Evolutionary conservation across 2,329 filamentous ascomycete species (phyloP).

Genomic region (Exophiala dermatitidis): DNA sequence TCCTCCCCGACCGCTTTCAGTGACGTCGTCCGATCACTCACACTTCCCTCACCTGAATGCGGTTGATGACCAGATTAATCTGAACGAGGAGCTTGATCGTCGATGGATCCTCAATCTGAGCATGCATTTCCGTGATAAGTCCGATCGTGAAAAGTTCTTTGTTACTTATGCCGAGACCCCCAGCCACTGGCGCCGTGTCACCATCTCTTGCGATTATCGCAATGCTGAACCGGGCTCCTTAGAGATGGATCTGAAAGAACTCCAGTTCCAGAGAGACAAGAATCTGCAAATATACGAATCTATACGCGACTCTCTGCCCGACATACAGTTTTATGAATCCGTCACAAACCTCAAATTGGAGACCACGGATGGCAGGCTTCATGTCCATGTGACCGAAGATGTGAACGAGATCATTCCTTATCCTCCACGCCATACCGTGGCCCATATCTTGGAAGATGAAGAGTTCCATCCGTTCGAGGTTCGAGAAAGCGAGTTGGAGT

Average conservation of each 20-base stretch:
- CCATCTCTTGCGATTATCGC: slow-evolving; percentile 88
- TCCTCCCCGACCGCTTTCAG: slow-evolving; percentile 37
- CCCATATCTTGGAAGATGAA: slow-evolving; percentile 52
- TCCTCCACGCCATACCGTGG: slow-evolving; percentile 64
- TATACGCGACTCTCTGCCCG: slow-evolving; percentile 81
- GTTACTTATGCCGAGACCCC: slow-evolving; percentile 82
- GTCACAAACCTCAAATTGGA: slow-evolving; percentile 94
- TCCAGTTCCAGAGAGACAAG: slow-evolving; percentile 84
- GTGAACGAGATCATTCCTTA: slow-evolving; percentile 90
- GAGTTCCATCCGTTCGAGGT: slow-evolving; percentile 46
- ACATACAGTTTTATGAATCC: slow-evolving; percentile 92
- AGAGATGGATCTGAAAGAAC: slow-evolving; percentile 69
- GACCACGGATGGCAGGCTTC: slow-evolving; percentile 76
- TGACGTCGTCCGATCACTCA: slow-evolving; percentile 36
- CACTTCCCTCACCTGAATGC: slow-evolving; percentile 31
- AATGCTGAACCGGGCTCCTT: slow-evolving; percentile 71
- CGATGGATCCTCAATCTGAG: slow-evolving; percentile 95
- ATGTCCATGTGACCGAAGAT: slow-evolving; percentile 97
- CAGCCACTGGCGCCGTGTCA: slow-evolving; percentile 76
- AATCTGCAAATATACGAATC: slow-evolving; percentile 88
- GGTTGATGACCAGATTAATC: slow-evolving; percentile 34
- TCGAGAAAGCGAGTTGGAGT: slow-evolving; percentile 68
- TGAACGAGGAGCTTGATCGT: slow-evolving; percentile 75
- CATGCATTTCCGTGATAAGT: slow-evolving; percentile 95
- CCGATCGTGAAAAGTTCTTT: slow-evolving; percentile 94